Conservation (phyloP, 2,329 filamentous ascomycete species). For the Dothistroma pini region DNA sequence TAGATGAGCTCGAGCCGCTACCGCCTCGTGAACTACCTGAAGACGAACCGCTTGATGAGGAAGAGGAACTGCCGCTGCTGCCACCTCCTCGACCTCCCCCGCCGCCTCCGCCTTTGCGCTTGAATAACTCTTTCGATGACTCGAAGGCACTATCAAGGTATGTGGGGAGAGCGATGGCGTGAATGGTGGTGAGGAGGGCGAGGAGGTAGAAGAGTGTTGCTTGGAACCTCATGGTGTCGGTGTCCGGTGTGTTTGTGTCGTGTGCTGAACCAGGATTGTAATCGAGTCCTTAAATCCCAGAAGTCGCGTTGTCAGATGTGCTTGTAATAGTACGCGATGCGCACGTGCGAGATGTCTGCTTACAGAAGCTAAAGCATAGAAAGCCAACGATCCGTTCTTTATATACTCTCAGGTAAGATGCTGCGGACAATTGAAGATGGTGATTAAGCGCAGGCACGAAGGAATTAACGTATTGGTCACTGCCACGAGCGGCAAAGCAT, state of each 20-base stretch:
- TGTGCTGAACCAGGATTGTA: neutral
- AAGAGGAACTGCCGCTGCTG: conserved; percentile 22
- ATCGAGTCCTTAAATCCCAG: neutral
- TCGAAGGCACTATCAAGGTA: conserved; percentile 35
- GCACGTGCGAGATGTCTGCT: neutral
- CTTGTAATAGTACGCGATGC: neutral
- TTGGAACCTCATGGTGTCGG: conserved; percentile 28
- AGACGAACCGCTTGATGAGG: conserved; percentile 8
- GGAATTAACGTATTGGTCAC: neutral
- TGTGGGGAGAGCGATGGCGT: conserved; percentile 32
- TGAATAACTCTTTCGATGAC: conserved; percentile 34
- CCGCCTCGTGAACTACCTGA: conserved; percentile 4
- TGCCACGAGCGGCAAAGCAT: too few species aligned
- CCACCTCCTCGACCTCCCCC: conserved; percentile 44
- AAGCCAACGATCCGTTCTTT: neutral
- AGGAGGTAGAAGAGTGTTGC: conserved; percentile 30
- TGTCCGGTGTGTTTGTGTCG: conserved; percentile 23
- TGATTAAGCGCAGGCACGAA: neutral
- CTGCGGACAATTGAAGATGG: neutral
- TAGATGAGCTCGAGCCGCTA: conserved; percentile 23
- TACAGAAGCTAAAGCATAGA: neutral
- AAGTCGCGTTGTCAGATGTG: neutral
- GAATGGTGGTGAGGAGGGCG: conserved; percentile 30
- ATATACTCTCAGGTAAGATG: neutral
- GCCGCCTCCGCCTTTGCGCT: conserved; percentile 47